phyloP scores from a whole-genome alignment of 306 rosid genomes.

The Quercus aquifolioides region DNA sequence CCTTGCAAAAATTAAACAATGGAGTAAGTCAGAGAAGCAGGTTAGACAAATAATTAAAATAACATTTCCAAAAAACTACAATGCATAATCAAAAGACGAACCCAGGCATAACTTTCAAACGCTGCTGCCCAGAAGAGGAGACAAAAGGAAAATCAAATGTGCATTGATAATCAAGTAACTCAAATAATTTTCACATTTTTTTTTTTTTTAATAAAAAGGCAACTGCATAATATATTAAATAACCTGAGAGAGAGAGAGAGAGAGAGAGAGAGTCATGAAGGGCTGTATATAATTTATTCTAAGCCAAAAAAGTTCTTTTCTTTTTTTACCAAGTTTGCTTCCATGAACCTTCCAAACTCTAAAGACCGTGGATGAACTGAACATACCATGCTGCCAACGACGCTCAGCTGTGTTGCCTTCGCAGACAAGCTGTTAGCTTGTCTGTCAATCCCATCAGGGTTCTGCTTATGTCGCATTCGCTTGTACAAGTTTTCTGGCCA shows the following conservation, averaged over 20 bases:
- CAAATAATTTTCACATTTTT: background rate
- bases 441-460: slow-evolving; percentile 24
- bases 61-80: background rate
- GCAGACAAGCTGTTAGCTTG: slow-evolving; percentile 58
- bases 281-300: background rate
- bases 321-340: background rate
- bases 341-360: background rate
- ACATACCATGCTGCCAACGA: slow-evolving; percentile 84
- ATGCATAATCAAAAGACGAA: background rate
- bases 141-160: background rate
- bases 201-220: background rate
- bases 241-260: background rate
- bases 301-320: background rate
- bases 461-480: slow-evolving; percentile 33
- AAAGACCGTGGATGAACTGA: background rate
- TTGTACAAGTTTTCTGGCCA: slow-evolving; percentile 70
- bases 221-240: background rate
- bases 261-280: background rate
- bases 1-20: slow-evolving; percentile 29
- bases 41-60: background rate
- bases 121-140: background rate
- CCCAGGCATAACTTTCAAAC: background rate
- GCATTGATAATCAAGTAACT: background rate
- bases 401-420: slow-evolving; percentile 82
- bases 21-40: background rate